Base-by-base conservation (phyloP, 768 basidiomycete species). In the Calvatia gigantea region DNA sequence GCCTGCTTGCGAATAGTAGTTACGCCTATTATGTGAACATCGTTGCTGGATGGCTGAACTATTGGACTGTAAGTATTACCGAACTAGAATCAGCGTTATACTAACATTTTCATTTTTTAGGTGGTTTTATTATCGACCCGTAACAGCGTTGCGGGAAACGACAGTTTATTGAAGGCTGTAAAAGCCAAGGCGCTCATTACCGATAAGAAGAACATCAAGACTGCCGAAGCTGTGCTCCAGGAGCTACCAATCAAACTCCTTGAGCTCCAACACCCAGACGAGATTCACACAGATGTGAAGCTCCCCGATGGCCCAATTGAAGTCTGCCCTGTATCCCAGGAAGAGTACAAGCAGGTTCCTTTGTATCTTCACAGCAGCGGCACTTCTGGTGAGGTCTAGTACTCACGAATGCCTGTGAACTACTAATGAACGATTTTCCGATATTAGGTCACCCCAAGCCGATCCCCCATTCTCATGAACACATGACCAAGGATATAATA, bases 401-500 rank as follows among this genome's bases (percentile, higher is more conserved):
- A 2, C 50, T 2, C 6, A 15, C 23, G 12, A 3, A 12, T 25
- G 7, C 25, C 3, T 28, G 23, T 27, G 9, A 25, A 6, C 12
- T 12, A n/a, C n/a, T n/a, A n/a, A n/a, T n/a, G n/a, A 42, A 8
- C 19, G 17, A 42, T 4, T 12, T 33, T 23, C 15, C 4, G 11
- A 8, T 5, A 15, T 7, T 28, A 65, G 64, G 63, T 2, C 63
- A 65, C 49, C 64, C 64, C 11, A 65, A 65, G 47, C 52, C 58
- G 9, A 60, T 65, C 31, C 56, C 63, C 4, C 49, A 45, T 5
- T 50, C 29, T 6, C 64, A 64, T 28, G 47, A 58, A 31, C 59
- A 51, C 11, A 54, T 62, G 6, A 14, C 62, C 15, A 38, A 44
- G 4, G 51, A 52, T 37, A 19, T 44, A 12, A 51, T 56, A 29